phyloP scores from a whole-genome alignment of 257 asterid genomes.

The Buddleja alternifolia region DNA sequence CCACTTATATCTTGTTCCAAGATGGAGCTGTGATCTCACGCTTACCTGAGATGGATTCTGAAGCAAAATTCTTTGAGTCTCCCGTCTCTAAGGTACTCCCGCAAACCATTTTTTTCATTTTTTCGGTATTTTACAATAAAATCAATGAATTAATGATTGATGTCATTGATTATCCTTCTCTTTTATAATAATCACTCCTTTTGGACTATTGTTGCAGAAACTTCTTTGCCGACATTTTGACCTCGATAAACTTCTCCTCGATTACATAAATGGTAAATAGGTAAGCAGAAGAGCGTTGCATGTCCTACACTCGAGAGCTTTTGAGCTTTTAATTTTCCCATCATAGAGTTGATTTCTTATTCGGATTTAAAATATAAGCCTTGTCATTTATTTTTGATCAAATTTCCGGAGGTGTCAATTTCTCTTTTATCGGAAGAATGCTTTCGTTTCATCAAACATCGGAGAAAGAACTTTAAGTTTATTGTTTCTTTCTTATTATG shows the following conservation, averaged over 20 bases:
- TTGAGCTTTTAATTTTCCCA: background rate
- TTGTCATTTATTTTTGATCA: background rate
- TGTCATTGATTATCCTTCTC: background rate
- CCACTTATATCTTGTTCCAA: constrained; percentile 66
- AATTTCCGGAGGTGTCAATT: background rate
- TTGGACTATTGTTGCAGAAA: constrained; percentile 55
- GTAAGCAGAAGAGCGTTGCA: constrained; percentile 34
- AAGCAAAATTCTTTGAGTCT: constrained; percentile 55
- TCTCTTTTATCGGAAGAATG: background rate
- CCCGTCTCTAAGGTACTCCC: constrained; percentile 72
- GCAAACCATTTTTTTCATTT: constrained; percentile 12
- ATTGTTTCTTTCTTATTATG: background rate
- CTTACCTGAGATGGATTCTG: constrained; percentile 64
- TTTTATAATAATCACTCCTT: constrained; percentile 20
- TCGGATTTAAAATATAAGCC: background rate
- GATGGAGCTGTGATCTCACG: constrained; percentile 68
- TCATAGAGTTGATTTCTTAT: background rate
- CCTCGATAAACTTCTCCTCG: constrained; percentile 84
- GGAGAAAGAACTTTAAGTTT: constrained; percentile 7
- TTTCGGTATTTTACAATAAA: background rate
- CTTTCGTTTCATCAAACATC: background rate
- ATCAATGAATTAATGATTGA: background rate
- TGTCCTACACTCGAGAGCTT: background rate
- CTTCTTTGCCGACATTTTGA: constrained; percentile 83
- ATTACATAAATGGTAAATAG: constrained; percentile 78